These are phyloP conservation scores for Penicillium goetzii DNA, from an alignment of 495 filamentous ascomycete species.

Conservation along the genomic window DNA sequence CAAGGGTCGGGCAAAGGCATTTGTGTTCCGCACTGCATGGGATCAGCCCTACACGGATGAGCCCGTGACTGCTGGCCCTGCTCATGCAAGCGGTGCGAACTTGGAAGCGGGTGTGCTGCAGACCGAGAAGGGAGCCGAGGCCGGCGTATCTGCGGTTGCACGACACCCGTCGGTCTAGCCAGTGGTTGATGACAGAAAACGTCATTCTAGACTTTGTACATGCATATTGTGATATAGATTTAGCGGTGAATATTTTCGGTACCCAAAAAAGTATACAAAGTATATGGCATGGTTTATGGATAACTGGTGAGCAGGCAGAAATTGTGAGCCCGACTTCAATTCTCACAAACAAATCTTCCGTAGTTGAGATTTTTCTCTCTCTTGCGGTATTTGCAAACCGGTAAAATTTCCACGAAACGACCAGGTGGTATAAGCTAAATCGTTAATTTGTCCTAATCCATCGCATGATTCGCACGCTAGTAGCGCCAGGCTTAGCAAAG, in stretches of 20 bases:
- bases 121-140: conserved; percentile 13
- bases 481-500: conserved; percentile 24
- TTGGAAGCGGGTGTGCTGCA: conserved; percentile 5
- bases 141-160: conserved; percentile 16
- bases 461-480: not conserved
- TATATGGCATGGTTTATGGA: not conserved
- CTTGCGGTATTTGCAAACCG: not conserved
- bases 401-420: not conserved
- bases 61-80: not conserved
- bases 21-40: conserved; percentile 24
- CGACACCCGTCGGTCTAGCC: conserved; percentile 3
- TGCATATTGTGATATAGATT: conserved; percentile 2
- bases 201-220: not conserved
- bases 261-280: conserved; percentile 8
- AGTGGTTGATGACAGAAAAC: not conserved
- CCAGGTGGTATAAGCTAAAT: conserved; percentile 5
- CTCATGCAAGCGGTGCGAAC: conserved; percentile 16
- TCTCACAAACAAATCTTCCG: not conserved
- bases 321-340: not conserved
- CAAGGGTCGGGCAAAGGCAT: conserved; percentile 29
- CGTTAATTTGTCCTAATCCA: not conserved
- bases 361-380: not conserved
- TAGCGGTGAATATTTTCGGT: conserved; percentile 1
- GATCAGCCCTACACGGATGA: conserved; percentile 21
- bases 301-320: not conserved